phyloP scores from a whole-genome alignment of 306 rosid genomes.

The Lathyrus tuberosus region DNA sequence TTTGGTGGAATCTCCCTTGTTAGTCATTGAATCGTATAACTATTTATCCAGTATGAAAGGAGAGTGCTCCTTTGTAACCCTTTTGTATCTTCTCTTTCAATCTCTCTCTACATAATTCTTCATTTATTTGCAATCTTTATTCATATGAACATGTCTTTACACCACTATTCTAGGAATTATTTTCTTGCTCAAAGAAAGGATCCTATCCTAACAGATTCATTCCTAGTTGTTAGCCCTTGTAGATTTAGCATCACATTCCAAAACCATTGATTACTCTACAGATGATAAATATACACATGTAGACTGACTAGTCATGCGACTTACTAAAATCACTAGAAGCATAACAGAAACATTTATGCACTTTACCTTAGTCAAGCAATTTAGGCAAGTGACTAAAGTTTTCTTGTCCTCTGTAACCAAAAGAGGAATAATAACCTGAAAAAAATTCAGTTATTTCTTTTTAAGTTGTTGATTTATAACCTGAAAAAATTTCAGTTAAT shows the following conservation, averaged over 20 bases:
- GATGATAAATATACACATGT: conserved; percentile 11
- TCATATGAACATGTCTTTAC: neutral
- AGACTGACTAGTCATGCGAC: neutral
- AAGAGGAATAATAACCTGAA: conserved; percentile 91
- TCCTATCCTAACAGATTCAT: neutral
- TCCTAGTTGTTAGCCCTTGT: conserved; percentile 13
- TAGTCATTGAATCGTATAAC: too few species aligned
- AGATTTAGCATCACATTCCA: too few species aligned
- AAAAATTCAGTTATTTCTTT: conserved; percentile 7
- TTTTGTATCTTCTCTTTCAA: neutral
- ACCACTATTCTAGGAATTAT: neutral
- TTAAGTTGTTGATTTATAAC: too few species aligned
- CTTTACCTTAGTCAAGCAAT: conserved; percentile 90
- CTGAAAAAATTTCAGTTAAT: too few species aligned
- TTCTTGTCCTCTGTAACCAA: conserved; percentile 93
- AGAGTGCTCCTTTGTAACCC: neutral
- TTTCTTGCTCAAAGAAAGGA: neutral
- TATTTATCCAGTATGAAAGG: neutral
- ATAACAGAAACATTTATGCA: conserved; percentile 14
- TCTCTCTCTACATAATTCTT: neutral
- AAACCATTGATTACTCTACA: neutral
- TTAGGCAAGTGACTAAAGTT: conserved; percentile 87
- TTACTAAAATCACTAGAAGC: conserved; percentile 15
- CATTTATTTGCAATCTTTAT: neutral
- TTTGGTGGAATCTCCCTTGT: too few species aligned